Evolutionary conservation across 148 eudicot species (phyloP), one percentile per base, ranked within the genome.

Genomic region (Chenopodium quinoa): DNA sequence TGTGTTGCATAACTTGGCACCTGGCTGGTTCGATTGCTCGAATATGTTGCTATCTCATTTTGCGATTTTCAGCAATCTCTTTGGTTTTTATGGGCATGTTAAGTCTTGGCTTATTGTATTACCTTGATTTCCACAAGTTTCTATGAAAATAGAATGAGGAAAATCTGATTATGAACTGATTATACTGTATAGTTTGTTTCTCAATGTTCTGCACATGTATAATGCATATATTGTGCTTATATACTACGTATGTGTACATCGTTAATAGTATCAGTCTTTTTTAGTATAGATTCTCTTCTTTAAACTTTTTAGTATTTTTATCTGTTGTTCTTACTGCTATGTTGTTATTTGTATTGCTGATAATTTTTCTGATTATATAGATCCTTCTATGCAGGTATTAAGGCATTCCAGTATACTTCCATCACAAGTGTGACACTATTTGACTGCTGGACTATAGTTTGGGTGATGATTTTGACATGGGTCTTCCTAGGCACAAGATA

Each of bases 361-460:
- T 2, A 2, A 11, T 27, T 68, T 27, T 64, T 29, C 34, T 79
- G 68, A 70, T 71, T 10, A 20, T 82, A 79, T 73, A 8, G 62
- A 60, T 65, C 17, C 46, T 64, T 50, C 0, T 17, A 14, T 90
- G 94, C 92, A 95, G 98, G 87, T 73, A 90, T 80, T 87, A 92
- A 91, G 84, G 96, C 98, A 50, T 93, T 81, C 91, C 62, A 95
- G 84, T 92, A 71, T 84, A 83, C 99, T 73, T 95, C 97, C 81
- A 92, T 93, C 81, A 95, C 99, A 9, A 92, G 97, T 75, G 97
- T 93, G 77, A 89, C 97, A 3, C 77, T 95, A 71, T 84, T 95
- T 84, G 99, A 93, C 81, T 93, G 97, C 81, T 92, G 92, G 91
- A 89, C 97, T 2, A 77, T 93, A 75, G 92, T 93, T 32, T 95